A percentile compares a stretch with the other conserved stretches of the same genome.
phyloP scores from a whole-genome alignment of 805 yeast genomes.

The Candida fluviatilis region DNA sequence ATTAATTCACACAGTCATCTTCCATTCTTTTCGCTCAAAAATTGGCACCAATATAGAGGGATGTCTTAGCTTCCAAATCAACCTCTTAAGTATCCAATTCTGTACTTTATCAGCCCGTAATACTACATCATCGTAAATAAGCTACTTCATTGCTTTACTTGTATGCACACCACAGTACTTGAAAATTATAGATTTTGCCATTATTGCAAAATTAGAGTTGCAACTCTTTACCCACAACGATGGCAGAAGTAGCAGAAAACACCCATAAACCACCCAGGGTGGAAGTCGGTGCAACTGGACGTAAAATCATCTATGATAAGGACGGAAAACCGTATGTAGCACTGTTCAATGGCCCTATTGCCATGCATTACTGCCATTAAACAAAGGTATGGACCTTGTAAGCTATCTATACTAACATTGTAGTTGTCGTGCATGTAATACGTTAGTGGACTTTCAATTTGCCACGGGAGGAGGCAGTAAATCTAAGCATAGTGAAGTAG shows the following conservation, averaged over 20 bases:
- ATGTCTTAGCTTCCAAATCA: too few species aligned
- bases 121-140: too few species aligned
- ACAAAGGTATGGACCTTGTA: not conserved
- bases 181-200: too few species aligned
- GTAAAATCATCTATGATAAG: slow-evolving; percentile 71
- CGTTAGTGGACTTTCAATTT: slow-evolving; percentile 72
- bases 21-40: too few species aligned
- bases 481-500: not conserved
- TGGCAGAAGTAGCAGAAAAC: not conserved
- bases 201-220: slow-evolving; percentile 8
- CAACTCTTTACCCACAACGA: not conserved
- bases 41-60: too few species aligned
- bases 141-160: too few species aligned
- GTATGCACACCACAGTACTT: too few species aligned
- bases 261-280: slow-evolving; percentile 24
- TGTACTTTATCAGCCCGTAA: too few species aligned
- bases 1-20: too few species aligned
- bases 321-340: slow-evolving; percentile 95
- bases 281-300: slow-evolving; percentile 54
- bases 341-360: too few species aligned
- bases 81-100: too few species aligned
- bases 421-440: slow-evolving; percentile 85
- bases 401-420: slow-evolving; percentile 4
- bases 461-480: slow-evolving; percentile 33
- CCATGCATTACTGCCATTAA: not conserved